These are phyloP conservation scores for Scheffersomyces insectosa DNA, from an alignment of 1,139 yeast genomes.

Conservation along the genomic window DNA sequence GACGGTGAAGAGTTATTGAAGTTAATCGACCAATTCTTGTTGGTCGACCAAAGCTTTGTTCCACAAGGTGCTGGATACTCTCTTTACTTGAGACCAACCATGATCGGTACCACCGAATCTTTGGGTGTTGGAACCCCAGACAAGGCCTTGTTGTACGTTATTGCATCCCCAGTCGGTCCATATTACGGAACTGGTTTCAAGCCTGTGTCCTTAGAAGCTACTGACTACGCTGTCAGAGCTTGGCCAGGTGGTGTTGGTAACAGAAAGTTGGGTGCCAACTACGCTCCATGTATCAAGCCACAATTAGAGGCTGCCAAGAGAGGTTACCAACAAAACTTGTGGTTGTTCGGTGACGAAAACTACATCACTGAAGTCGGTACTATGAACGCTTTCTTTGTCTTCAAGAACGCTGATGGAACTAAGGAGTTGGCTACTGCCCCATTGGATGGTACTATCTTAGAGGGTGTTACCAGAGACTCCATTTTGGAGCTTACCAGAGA, in stretches of 20 bases:
- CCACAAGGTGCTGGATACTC: slow-evolving; percentile 29
- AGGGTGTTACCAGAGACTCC: slow-evolving; percentile 46
- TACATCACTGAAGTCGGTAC: slow-evolving; percentile 49
- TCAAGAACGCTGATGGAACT: slow-evolving; percentile 32
- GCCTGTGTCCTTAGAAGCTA: slow-evolving; percentile 38
- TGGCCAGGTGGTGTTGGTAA: slow-evolving; percentile 51
- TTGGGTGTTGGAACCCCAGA: slow-evolving; percentile 40
- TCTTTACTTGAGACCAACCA: slow-evolving; percentile 30
- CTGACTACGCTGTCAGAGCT: slow-evolving; percentile 38
- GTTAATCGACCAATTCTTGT: slow-evolving; percentile 33
- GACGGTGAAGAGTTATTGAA: slow-evolving; percentile 38
- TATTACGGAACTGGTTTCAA: slow-evolving; percentile 33
- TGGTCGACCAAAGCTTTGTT: slow-evolving; percentile 31
- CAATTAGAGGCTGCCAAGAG: slow-evolving; percentile 33
- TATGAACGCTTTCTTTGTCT: slow-evolving; percentile 42
- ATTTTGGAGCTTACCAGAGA: slow-evolving; percentile 33
- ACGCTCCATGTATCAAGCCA: slow-evolving; percentile 43
- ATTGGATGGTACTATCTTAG: slow-evolving; percentile 42
- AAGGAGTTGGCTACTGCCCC: slow-evolving; percentile 45
- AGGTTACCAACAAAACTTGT: slow-evolving; percentile 44
- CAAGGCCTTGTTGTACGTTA: slow-evolving; percentile 35
- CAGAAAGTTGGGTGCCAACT: slow-evolving; percentile 47
- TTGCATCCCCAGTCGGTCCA: slow-evolving; percentile 35
- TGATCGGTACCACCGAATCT: slow-evolving; percentile 31
- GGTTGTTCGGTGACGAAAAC: slow-evolving; percentile 43